Base-by-base conservation (phyloP, 2,329 filamentous ascomycete species). In the Colletotrichum sp. region DNA sequence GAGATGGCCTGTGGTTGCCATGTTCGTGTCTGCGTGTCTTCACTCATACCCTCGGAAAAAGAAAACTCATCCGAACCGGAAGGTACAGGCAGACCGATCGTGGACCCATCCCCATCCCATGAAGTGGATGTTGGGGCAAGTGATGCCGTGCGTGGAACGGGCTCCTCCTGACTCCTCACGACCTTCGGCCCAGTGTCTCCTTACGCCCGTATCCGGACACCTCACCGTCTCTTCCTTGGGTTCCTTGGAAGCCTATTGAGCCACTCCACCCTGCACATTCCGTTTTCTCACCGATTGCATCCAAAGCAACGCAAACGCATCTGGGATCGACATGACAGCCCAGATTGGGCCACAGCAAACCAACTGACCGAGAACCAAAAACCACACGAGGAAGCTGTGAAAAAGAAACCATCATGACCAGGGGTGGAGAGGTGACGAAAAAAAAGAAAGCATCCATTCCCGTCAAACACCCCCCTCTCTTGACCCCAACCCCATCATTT, bases 241-340 rank as follows among this genome's bases (percentile, higher is more conserved):
- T 52, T 52, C 12, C 58, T 28, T 36, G 21, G 60, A 26, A 21
- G 43, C 43, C 43, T 52, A 52, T 52, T 52, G n/a, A 52, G 18
- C n/a, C 30, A 55, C 18, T 64, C 55, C 16, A 18, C 64, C 62
- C 34, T 28, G 24, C n/a, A 34, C 56, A 32, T 58, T 24, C 65
- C 56, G 65, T 75, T 75, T 68, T 65, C 73, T 75, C 73, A 73
- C 73, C 73, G 73, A 75, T 55, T 73, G 70, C 73, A 65, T 62
- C 55, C 43, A 24, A 67, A 36, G 28, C 72, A 70, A 72, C 62
- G 38, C 38, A 74, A 69, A 32, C 52, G 71, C 68, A 71, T 75
- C 56, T 56, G 18, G 48, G 62, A 75, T 75, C 73, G 69, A 75
- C 69, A 67, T 30, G 26, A 72, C 38, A 34, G 69, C 62, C 56